Base-by-base conservation (phyloP, 306 rosid genomes). In the Astragalus membranaceus region DNA sequence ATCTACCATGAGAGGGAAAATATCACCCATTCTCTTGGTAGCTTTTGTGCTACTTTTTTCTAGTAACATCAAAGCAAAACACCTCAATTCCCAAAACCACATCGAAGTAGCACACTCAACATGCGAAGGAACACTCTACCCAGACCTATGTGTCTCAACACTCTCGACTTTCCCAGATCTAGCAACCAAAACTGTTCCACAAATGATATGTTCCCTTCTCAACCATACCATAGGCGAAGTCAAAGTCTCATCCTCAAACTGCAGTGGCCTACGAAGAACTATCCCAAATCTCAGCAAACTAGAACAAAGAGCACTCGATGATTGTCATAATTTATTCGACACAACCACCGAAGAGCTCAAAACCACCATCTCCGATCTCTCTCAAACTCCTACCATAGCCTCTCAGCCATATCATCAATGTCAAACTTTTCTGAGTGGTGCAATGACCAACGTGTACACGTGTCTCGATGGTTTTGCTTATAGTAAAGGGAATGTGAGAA, bases 361-460 rank as follows among this genome's bases (percentile, higher is more conserved):
- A 9, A 14, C 76, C n/a, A 72, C 82, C 32, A 32, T 88, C 10
- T 26, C 73, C 0, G 89, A 84, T 16, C 96, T 93, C 65, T 55
- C 68, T 7, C 17, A 71, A 4, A n/a, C 32, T 4, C 33, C 37
- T 63, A 29, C 52, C 6, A 20, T 84, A 6, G 55, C 67, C 4
- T 55, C 79, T 2, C 26, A 15, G 6, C 60, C 69, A 7, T 78
- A 79, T 77, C 73, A 68, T 26, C 67, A 88, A 56, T 23, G 77
- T 26, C 88, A 82, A 78, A 88, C 94, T 0, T 51, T 88, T 7
- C 73, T 93, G 0, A 93, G 98, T 29, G 96, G 82, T 0, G 94
- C 98, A 11, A 90, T 93, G 89, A 93, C 98, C 3, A 93, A 93
- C 57, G 73, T 90, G 54, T 77, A 78, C 87, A 93, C 98, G 48